Base-by-base conservation (phyloP, 2,329 filamentous ascomycete genomes). In the Fusarium haematococcum region DNA sequence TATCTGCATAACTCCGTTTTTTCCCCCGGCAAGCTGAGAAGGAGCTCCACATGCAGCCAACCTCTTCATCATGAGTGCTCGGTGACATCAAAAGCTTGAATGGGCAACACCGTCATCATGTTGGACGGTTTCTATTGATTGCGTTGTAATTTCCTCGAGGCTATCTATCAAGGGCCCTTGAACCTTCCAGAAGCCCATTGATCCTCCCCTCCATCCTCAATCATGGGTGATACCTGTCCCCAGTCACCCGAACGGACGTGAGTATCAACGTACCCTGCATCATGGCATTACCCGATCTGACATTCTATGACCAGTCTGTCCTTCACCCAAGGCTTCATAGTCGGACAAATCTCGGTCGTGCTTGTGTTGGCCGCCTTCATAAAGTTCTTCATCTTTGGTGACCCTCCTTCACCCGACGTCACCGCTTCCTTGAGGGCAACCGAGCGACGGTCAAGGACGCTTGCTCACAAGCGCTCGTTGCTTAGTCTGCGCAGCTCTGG, bases 311-410 rank as follows among this genome's bases (percentile, higher is more conserved):
- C 30, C 33, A 96, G 94, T 45, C 87, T 97, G 76, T 97, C 95
- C 39, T 98, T 98, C 83, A 97, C 95, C 0, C 95, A 98, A 82
- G 97, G 97, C 32, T 93, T 99, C 77, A 91, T 99, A 58, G 88
- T 98, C 35, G 97, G 97, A 59, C 97, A 99, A 83, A 88, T 99
- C 61, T 97, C 95, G 2, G 94, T 99, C 54, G 94, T 98, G 16
- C 86, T 98, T 27, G 88, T 99, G 43, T 91, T 99, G 71, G 95
- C 95, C 74, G 94, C 93, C 76, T 98, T 99, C 85, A 98, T 99
- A 84, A 98, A 98, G 82, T 99, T 98, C 90, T 99, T 99, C 89
- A 98, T 99, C 80, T 98, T 99, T 81, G 97, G 97, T 78, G 97
- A 98, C 81, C 91, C 95, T 6, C 95, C 95, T 1, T 95, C 94